A percentile compares a stretch with the other conserved stretches of the same genome.
Conservation (phyloP, 139 green algal species). For the Deuterostichococcus epilithicus region DNA sequence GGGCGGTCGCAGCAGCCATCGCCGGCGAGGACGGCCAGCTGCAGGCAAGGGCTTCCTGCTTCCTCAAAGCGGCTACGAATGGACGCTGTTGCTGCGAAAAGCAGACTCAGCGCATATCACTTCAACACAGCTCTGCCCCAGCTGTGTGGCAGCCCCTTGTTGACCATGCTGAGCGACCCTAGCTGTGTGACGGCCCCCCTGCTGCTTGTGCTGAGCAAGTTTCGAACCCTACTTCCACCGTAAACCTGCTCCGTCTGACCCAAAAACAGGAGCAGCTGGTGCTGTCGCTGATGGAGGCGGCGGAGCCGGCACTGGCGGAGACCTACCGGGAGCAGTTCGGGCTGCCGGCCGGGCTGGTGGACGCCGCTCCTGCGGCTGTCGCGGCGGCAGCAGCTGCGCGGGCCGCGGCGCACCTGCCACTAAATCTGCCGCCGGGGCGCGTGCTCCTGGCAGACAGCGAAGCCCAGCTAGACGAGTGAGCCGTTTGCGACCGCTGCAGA, state of each 20-base stretch:
- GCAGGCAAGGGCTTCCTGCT: conserved; percentile 21
- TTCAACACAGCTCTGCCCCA: too few species aligned
- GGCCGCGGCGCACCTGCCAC: conserved; percentile 37
- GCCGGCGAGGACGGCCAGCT: conserved; percentile 37
- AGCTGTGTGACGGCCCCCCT: too few species aligned
- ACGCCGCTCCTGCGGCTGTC: conserved; percentile 27
- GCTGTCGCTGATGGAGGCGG: conserved; percentile 34
- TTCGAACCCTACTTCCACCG: too few species aligned
- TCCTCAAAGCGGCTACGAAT: too few species aligned
- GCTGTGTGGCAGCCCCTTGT: too few species aligned
- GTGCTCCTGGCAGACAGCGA: conserved; percentile 7
- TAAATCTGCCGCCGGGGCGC: conserved; percentile 28
- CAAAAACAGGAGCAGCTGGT: conserved; percentile 25
- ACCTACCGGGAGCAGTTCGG: conserved; percentile 45
- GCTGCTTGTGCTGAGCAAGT: too few species aligned
- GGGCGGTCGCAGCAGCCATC: conserved; percentile 47
- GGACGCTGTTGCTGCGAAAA: too few species aligned
- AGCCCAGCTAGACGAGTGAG: too few species aligned
- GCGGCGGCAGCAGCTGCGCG: conserved; percentile 31
- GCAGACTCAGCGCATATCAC: too few species aligned
- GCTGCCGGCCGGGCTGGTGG: conserved; percentile 19
- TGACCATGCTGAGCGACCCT: too few species aligned
- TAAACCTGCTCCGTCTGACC: too few species aligned
- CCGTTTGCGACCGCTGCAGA: too few species aligned
- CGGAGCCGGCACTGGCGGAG: conserved; percentile 38